Evolutionary conservation across 2,329 filamentous ascomycete genomes (phyloP), one percentile per base, ranked within the genome.

Genomic region (Macrophomina pseudophaseolina): DNA sequence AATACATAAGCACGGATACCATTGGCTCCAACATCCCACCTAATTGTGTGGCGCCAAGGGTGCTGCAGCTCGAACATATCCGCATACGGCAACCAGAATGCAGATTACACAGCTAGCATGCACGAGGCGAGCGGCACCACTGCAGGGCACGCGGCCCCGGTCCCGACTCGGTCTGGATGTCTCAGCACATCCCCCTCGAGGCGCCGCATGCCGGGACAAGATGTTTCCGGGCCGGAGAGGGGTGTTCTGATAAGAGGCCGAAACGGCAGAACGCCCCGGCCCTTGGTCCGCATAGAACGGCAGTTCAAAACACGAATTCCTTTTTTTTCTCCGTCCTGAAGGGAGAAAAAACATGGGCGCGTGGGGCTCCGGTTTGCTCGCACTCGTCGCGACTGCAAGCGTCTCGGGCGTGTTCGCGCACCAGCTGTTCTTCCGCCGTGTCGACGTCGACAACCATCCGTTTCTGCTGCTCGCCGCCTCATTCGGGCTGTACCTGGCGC

Each of bases 151-250:
- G 48, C 48, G 48, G 23, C 48, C 48, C 23, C 28, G 28, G 3
- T 30, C 48, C 48, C 48, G 23, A 51, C 48, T 11, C 48, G 28
- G 48, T 5, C 23, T 51, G 9, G 48, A 32, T 51, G 48, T 30
- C 48, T 51, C 48, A 51, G 48, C 48, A 51, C 48, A 51, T 51
- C 48, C 48, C 48, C 48, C 48, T 51, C 48, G 48, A 28, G 28
- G 9, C 48, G 35, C 30, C 48, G 48, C 23, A 51, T 30, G 9
- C 28, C 48, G 18, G 48, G 48, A n/a, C 48, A 11, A 51, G 12
- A 1, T 5, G 12, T 51, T 32, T 28, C 48, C 48, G 48, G 48
- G 48, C 48, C 48, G 48, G 18, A 51, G 18, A 51, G 51, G 14
- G 9, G 16, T 16, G 40, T 14, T 5, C 5, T 53, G 51, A 53